These are phyloP conservation scores for Pichia sp. DNA, from an alignment of 1,139 yeast genomes.

Conservation along the genomic window DNA sequence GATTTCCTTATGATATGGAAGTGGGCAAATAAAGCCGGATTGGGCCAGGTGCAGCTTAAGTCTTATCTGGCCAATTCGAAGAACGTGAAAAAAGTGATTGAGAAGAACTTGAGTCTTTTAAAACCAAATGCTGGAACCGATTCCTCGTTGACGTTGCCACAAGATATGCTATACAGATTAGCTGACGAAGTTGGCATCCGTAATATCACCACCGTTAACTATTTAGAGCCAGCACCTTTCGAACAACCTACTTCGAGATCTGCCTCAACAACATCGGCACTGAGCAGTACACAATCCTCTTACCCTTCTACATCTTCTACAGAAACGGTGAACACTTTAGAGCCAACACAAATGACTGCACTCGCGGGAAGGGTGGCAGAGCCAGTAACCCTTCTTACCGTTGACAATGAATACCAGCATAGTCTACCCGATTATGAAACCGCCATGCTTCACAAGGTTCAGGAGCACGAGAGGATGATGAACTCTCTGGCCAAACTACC, in stretches of 20 bases:
- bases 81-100: slow-evolving; percentile 9
- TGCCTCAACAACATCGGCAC: neutral
- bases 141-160: slow-evolving; percentile 11
- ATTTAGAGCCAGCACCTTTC: neutral
- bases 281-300: neutral
- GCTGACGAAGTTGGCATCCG: slow-evolving; percentile 11
- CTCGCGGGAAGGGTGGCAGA: neutral
- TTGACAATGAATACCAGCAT: neutral
- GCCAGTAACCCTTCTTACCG: neutral
- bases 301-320: neutral
- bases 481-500: slow-evolving; percentile 7
- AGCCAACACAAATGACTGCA: neutral
- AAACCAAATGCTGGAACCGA: neutral
- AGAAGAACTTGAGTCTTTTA: neutral
- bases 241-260: neutral
- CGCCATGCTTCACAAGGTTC: slow-evolving; percentile 10
- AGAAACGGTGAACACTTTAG: neutral
- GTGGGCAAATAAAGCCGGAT: slow-evolving; percentile 5
- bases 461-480: slow-evolving; percentile 10
- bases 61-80: slow-evolving; percentile 16
- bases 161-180: slow-evolving; percentile 9
- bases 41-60: slow-evolving; percentile 15
- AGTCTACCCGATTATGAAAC: slow-evolving; percentile 16
- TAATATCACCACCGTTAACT: neutral
- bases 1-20: slow-evolving; percentile 17